Base-by-base conservation (phyloP, 495 filamentous ascomycete species). In the Viridothelium virens region DNA sequence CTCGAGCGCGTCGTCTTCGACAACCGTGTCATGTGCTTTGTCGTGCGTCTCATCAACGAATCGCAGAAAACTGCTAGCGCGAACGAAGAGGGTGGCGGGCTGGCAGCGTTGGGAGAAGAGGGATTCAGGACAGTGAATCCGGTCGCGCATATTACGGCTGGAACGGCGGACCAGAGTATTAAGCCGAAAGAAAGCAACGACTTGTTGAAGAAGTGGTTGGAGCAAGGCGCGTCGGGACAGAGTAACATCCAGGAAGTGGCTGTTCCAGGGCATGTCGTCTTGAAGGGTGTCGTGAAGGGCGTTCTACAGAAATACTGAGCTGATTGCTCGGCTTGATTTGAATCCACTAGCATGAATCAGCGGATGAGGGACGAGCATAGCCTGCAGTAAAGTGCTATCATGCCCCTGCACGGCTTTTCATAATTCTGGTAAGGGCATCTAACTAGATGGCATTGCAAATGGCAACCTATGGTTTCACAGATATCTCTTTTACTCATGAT, bases 111-210 rank as follows among this genome's bases (percentile, higher is more conserved):
- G 37, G 78, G 81, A 47, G 68, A 71, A 3, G 75, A 79, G 50
- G 69, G 67, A 31, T 91, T 90, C 80, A 78, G 86, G 47, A 93
- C 86, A 61, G 81, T 84, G 12, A 98, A 98, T 73, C 72, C 78
- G 37, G 80, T 93, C n/a, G 84, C 91, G 16, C 94, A 98, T 75
- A 81, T 97, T 61, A 97, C 94, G 1, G 81, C 97, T 18, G 94
- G 94, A 2, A 98, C 94, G 1, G 83, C 84, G 33, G 77, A 82
- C 65, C 77, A 79, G 64, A 70, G 78, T 6, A 84, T 98, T 68
- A 96, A 96, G 77, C 94, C 94, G 1, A 90, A 88, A 79, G 92
- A 98, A 79, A 92, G 92, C 71, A 97, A 97, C 71, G 87, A 90
- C 66, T 72, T 98, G 72, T 76, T 98, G 63, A 75, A 79, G 67